Evolutionary conservation across 768 basidiomycete species (phyloP), one percentile per base, ranked within the genome.

Genomic region (Ramaria sp.): DNA sequence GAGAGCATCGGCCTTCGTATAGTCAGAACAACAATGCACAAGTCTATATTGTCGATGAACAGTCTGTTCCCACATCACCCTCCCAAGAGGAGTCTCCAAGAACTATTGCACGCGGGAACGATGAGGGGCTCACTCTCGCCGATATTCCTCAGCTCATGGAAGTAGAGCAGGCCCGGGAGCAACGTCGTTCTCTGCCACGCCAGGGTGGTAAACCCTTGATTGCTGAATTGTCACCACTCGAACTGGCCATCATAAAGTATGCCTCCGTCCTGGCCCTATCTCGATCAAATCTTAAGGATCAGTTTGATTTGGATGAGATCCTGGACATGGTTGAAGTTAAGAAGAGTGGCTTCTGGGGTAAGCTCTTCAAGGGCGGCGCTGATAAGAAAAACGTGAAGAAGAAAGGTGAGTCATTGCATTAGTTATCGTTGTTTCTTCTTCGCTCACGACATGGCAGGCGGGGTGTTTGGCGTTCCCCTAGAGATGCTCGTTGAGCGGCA

Each of bases 321-420:
- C 69, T 97, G 62, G 95, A 98, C 71, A 75, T 96, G 68, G 81
- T 99, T 30, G 94, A 97, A 68, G 76, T 76, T 20, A 90, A 95
- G 77, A 97, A 95, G 76, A 84, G 82, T 59, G 88, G 87, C 19
- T 96, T 96, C 71, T 99, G 93, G 93, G 88, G 89, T 61, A 91
- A 93, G 70, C 70, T 97, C 17, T 97, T 99, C 75, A 97, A 96
- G 69, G 66, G 64, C 4, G 81, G 79, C 17, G 81, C 79, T 34
- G 85, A 93, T 61, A 91, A 95, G 80, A 94, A 94, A 73, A 86
- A 86, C 57, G 41, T 37, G 27, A 58, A 24, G 34, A 89, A 88
- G 72, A 89, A 91, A 70, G 87, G 88, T 84, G 58, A 22, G 74
- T 3, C 13, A 37, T 70, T 43, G n/a, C 20, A 19, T 7, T n/a